Base-by-base conservation (phyloP, 441 rosid species). In the Pelargonium citronellum region DNA sequence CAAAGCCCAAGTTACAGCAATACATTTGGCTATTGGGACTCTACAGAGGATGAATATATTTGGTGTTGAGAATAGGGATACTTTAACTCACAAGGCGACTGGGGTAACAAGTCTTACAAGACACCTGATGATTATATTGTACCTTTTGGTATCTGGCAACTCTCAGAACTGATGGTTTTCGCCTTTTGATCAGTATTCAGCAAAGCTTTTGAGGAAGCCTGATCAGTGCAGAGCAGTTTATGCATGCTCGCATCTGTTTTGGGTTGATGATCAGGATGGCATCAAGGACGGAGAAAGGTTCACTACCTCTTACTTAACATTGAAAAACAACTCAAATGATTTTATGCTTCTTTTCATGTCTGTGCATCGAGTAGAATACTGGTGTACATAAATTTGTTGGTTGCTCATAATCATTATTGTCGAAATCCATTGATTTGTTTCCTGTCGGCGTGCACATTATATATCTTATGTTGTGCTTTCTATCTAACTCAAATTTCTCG, bases 151-250 rank as follows among this genome's bases (percentile, higher is more conserved):
- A 58, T 58, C 15, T 19, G 24, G 22, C 61, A 19, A 58, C 10
- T 8, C 30, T 58, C 27, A 58, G 5, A 58, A 19, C 3, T 10
- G 27, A 24, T 10, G 24, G 37, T 22, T 3, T 60, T 60, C 11
- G 10, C 64, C 34, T 15, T 55, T 17, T 74, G 82, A 78, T 80
- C 91, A 95, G 99, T 95, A 95, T 77, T 91, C 98, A 58, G 98
- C 98, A 12, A 95, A 89, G 84, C 98, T 95, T 71, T 85, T 92
- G 74, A 95, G 88, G 93, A 95, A 92, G 87, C 90, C 96, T 71
- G 99, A 95, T 79, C 99, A 92, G 73, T 92, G 99, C 75, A 88
- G 95, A 87, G 99, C 99, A 72, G 97, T 92, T 70, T 95, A 87
- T 73, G 92, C 87, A 15, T 95, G 98, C 72, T 87, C 98, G 20